phyloP scores from a whole-genome alignment of 2,329 filamentous ascomycete species.

The Alternaria arborescens region DNA sequence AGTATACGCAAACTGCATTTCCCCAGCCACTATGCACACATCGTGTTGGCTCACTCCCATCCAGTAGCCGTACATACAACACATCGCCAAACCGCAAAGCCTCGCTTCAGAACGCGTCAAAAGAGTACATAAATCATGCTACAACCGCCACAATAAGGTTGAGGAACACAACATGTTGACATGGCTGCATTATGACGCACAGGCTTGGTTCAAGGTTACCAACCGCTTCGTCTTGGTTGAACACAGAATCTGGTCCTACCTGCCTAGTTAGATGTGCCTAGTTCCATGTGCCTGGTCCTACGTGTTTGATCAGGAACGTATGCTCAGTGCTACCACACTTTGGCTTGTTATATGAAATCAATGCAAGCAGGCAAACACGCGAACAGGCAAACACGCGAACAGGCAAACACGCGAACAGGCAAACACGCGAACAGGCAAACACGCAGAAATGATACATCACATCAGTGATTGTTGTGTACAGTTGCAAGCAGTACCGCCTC shows the following conservation, averaged over 20 bases:
- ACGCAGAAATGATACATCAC: neutral
- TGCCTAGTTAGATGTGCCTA: neutral
- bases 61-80: neutral
- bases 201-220: neutral
- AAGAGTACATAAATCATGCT: neutral
- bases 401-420: neutral
- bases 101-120: neutral
- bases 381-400: too few relatives aligned
- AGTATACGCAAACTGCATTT: neutral
- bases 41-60: neutral
- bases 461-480: neutral
- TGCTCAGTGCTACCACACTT: neutral
- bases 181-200: neutral
- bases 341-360: neutral
- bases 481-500: neutral
- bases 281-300: neutral
- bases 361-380: neutral
- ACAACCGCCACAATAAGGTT: neutral
- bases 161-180: neutral
- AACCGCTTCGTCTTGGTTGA: neutral
- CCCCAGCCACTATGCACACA: neutral
- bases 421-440: neutral
- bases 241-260: slow-evolving; percentile 1
- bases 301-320: neutral
- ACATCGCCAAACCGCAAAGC: neutral